phyloP scores from a whole-genome alignment of 2,329 filamentous ascomycete species.

The Claviceps quebecensis region DNA sequence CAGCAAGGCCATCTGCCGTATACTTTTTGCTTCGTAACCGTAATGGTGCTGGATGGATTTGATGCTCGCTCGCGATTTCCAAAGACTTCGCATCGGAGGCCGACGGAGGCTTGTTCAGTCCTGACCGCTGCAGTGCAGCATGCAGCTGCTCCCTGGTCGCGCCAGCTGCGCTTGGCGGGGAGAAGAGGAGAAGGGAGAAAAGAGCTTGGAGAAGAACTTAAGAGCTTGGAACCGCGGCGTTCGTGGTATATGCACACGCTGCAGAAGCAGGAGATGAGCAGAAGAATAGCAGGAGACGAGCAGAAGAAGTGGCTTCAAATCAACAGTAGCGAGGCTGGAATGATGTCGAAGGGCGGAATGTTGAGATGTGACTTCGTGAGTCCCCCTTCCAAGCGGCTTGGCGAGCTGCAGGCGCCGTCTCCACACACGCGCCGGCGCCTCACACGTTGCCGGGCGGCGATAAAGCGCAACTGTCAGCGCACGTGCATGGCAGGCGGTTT shows the following conservation, averaged over 20 bases:
- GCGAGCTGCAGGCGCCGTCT: constrained; percentile 14
- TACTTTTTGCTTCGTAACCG: constrained; percentile 18
- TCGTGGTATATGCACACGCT: not conserved
- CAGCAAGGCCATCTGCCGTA: constrained; percentile 28
- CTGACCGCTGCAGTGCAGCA: constrained; percentile 33
- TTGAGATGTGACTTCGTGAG: constrained; percentile 8
- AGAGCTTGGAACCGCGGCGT: not conserved
- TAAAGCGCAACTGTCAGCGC: constrained; percentile 5
- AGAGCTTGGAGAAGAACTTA: constrained; percentile 5
- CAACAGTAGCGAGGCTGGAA: not conserved
- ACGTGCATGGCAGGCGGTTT: too few species aligned
- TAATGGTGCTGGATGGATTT: constrained; percentile 22
- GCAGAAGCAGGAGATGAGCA: not conserved
- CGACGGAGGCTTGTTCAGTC: constrained; percentile 19
- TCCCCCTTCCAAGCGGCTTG: constrained; percentile 7
- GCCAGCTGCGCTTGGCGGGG: constrained; percentile 13
- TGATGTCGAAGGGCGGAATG: constrained; percentile 12
- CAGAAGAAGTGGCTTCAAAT: not conserved
- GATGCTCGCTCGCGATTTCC: constrained; percentile 6
- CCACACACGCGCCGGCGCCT: constrained; percentile 15
- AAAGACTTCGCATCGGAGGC: constrained; percentile 8
- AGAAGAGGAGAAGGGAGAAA: not conserved
- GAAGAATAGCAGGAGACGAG: too few species aligned
- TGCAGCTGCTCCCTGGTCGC: constrained; percentile 36
- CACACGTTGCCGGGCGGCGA: constrained; percentile 24